Conservation (phyloP, 2,329 filamentous ascomycete genomes). For the Polychaeton citri region DNA sequence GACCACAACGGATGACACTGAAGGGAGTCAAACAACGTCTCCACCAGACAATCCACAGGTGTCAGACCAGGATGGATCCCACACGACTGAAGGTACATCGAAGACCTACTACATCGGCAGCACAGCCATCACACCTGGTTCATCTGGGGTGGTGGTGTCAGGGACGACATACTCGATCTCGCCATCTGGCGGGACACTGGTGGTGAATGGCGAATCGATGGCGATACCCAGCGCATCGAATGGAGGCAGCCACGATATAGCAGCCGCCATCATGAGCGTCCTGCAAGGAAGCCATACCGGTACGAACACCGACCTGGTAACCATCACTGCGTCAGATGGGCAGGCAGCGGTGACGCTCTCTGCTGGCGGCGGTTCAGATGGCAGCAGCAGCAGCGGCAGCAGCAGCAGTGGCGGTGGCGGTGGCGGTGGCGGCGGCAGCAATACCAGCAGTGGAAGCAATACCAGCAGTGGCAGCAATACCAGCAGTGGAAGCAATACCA, state of each 20-base stretch:
- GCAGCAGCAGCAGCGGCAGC: neutral
- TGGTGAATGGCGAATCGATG: constrained; percentile 1
- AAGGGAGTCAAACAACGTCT: neutral
- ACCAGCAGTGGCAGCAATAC: neutral
- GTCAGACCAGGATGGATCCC: neutral
- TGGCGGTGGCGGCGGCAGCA: neutral
- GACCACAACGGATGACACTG: neutral
- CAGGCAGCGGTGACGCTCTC: neutral
- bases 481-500: too few species aligned
- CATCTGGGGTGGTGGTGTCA: constrained; percentile 1
- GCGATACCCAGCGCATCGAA: neutral
- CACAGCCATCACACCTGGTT: constrained; percentile 1
- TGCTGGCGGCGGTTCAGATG: neutral
- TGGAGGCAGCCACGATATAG: neutral
- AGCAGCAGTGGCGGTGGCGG: neutral
- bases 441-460: neutral
- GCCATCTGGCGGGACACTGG: constrained; percentile 1
- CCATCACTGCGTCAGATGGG: neutral
- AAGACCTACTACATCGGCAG: neutral
- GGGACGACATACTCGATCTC: constrained; percentile 3
- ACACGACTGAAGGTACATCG: neutral
- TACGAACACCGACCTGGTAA: neutral
- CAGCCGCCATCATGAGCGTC: neutral
- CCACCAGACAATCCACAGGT: neutral
- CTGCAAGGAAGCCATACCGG: neutral